phyloP scores from a whole-genome alignment of 148 eudicot species.

The Rhododendron henanense region DNA sequence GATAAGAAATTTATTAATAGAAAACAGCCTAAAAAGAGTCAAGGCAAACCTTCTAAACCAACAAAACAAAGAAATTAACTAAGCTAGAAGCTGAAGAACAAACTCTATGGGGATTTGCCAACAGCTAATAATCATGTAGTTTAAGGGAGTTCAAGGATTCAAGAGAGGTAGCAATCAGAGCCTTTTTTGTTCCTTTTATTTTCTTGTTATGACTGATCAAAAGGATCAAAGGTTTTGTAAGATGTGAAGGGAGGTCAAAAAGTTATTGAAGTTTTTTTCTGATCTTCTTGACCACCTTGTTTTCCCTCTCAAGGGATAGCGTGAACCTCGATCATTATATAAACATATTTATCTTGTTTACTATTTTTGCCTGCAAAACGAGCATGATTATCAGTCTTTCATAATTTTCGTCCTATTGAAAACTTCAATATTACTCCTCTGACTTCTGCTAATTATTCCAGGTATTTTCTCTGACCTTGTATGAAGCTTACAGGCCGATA shows the following conservation, averaged over 20 bases:
- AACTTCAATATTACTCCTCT: constrained; percentile 21
- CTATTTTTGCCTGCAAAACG: neutral
- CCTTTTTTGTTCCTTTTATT: neutral
- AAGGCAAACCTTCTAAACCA: neutral
- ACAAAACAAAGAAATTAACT: neutral
- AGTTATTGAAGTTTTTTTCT: neutral
- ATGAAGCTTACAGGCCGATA: constrained; percentile 90
- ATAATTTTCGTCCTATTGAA: neutral
- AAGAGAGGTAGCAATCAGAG: neutral
- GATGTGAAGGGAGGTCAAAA: neutral
- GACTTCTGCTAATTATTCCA: constrained; percentile 61
- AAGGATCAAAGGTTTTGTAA: neutral
- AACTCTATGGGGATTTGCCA: neutral
- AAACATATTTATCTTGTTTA: neutral
- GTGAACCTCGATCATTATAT: neutral
- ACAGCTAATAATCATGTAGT: neutral
- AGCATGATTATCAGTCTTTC: neutral
- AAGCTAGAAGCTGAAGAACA: neutral
- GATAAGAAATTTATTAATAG: neutral
- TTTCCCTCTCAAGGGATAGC: neutral
- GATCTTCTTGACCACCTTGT: constrained; percentile 1
- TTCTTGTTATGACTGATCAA: neutral
- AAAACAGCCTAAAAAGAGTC: neutral
- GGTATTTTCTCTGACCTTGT: constrained; percentile 99
- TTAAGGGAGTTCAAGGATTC: neutral